Conservation (phyloP, 768 basidiomycete genomes). For the Kwoniella botswanensis region DNA sequence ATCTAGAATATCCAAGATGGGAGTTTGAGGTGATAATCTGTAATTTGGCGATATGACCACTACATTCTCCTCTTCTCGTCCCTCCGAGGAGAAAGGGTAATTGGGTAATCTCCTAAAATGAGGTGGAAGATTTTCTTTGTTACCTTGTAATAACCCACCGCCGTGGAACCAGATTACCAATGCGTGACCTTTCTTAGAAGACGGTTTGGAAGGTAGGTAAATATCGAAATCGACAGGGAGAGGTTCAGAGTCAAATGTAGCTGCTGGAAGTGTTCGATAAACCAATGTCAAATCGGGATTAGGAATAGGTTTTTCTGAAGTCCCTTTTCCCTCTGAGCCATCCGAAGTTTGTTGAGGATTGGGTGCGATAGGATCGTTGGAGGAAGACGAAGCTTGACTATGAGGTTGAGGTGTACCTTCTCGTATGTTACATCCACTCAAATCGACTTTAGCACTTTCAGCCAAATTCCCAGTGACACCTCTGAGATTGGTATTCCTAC, state of each 20-base stretch:
- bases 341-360: not conserved
- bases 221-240: slow-evolving; percentile 51
- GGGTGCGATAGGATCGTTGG: not conserved
- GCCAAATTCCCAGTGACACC: slow-evolving; percentile 28
- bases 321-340: not conserved
- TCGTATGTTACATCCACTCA: slow-evolving; percentile 35
- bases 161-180: slow-evolving; percentile 56
- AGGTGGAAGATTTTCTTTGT: slow-evolving; percentile 55
- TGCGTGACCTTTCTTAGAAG: slow-evolving; percentile 34
- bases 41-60: slow-evolving; percentile 58
- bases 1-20: slow-evolving; percentile 54
- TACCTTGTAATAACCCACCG: slow-evolving; percentile 54
- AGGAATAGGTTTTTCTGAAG: slow-evolving; percentile 22
- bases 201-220: slow-evolving; percentile 43
- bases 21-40: slow-evolving; percentile 57
- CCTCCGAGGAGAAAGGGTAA: not conserved
- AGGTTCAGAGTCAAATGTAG: slow-evolving; percentile 50
- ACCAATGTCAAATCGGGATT: slow-evolving; percentile 37
- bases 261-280: slow-evolving; percentile 45
- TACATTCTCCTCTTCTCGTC: slow-evolving; percentile 30
- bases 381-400: not conserved
- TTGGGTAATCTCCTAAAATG: slow-evolving; percentile 51
- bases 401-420: slow-evolving; percentile 14
- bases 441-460: slow-evolving; percentile 29
- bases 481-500: slow-evolving; percentile 31